These are phyloP conservation scores for Phanerochaete carnosa DNA, from an alignment of 768 basidiomycete genomes.

Conservation along the genomic window DNA sequence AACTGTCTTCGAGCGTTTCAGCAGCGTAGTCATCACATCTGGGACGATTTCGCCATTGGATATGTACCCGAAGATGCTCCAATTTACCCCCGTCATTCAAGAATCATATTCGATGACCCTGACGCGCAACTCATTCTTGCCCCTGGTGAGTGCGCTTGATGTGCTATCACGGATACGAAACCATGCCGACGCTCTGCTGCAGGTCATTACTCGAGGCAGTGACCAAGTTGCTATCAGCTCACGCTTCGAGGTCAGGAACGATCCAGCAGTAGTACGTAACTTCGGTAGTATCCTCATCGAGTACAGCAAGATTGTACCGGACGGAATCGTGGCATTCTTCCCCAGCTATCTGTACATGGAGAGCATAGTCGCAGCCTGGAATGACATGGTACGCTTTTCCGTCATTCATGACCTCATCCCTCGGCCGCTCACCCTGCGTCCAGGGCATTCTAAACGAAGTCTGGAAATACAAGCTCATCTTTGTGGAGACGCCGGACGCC, in stretches of 20 bases:
- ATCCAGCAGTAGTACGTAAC: conserved; percentile 97
- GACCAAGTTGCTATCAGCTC: conserved; percentile 99
- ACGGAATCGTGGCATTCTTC: conserved; percentile 98
- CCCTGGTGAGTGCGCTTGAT: conserved; percentile 59
- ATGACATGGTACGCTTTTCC: conserved; percentile 86
- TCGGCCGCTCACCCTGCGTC: background rate
- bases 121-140: conserved; percentile 93
- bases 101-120: conserved; percentile 98
- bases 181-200: background rate
- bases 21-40: conserved; percentile 96
- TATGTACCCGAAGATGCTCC: conserved; percentile 99
- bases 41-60: conserved; percentile 98
- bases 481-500: conserved; percentile 98
- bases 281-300: conserved; percentile 98
- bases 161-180: background rate
- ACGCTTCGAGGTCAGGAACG: conserved; percentile 97
- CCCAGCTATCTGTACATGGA: conserved; percentile 99
- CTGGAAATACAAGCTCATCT: conserved; percentile 99
- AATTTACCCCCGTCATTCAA: conserved; percentile 95
- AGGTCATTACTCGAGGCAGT: conserved; percentile 95
- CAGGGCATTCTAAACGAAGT: conserved; percentile 99
- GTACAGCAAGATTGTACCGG: conserved; percentile 96
- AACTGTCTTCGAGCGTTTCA: conserved; percentile 97
- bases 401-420: background rate
- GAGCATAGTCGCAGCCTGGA: conserved; percentile 99